These are phyloP conservation scores for Stenogyne calaminthoides DNA, from an alignment of 305 asterid species.

Conservation along the genomic window DNA sequence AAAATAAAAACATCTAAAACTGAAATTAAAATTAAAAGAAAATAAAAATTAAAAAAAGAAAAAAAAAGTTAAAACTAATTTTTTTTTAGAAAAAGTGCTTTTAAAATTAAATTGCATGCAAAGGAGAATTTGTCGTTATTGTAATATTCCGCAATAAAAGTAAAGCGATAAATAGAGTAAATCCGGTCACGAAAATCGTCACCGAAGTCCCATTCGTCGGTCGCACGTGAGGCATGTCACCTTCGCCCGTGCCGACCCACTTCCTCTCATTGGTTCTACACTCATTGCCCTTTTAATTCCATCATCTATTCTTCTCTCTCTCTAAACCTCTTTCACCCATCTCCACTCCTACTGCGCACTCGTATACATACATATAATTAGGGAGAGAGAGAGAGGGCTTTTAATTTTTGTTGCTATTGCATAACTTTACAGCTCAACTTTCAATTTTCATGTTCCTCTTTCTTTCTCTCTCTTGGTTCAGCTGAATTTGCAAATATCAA, in stretches of 20 bases:
- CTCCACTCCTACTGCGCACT: slow-evolving; percentile 30
- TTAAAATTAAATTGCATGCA: too few relatives aligned
- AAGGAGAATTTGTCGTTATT: too few relatives aligned
- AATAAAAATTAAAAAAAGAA: too few relatives aligned
- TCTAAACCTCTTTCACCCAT: slow-evolving; percentile 26
- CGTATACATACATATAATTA: slow-evolving; percentile 24
- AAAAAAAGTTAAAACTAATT: too few relatives aligned
- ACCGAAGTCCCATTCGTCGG: slow-evolving; percentile 39
- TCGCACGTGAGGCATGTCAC: slow-evolving; percentile 47
- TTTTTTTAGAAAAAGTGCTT: too few relatives aligned
- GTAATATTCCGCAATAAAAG: too few relatives aligned
- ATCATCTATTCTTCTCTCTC: slow-evolving; percentile 26
- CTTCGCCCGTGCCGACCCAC: slow-evolving; percentile 39
- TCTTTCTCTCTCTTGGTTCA: too few relatives aligned
- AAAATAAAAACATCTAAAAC: too few relatives aligned
- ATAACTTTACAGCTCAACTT: slow-evolving; percentile 54
- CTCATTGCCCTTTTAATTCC: slow-evolving; percentile 29
- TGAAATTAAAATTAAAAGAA: too few relatives aligned
- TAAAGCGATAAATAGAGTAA: slow-evolving; percentile 11
- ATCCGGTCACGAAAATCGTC: too few relatives aligned
- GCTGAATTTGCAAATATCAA: too few relatives aligned
- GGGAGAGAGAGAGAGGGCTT: slow-evolving; percentile 40
- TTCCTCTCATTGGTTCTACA: slow-evolving; percentile 28
- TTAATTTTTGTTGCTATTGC: slow-evolving; percentile 45
- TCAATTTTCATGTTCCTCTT: slow-evolving; percentile 29